Evolutionary conservation across 2,329 filamentous ascomycete species (phyloP), one percentile per base, ranked within the genome.

Genomic region (Mycosphaerelloides madeirae): DNA sequence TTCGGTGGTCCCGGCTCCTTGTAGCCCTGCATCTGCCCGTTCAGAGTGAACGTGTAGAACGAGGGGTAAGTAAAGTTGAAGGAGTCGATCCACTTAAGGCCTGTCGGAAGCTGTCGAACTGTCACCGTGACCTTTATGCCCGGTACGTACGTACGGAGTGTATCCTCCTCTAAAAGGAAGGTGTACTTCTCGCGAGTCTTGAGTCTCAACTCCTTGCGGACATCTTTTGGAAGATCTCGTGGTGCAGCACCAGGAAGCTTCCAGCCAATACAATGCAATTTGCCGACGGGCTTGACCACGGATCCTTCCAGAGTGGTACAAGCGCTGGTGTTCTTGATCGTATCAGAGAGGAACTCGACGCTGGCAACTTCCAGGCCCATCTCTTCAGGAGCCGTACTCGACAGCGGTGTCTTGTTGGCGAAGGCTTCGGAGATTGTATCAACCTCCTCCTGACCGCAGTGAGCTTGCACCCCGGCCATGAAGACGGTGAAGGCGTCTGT

Each of bases 161-260:
- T 62, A 3, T 74, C 64, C 19, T 80, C 76, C 48, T 95, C 89
- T 3, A 95, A 60, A 58, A 85, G 79, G 52, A 94, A 83, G 11
- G 63, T 61, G 49, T 70, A 66, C 35, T 70, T 72, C 33, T 77
- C 70, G 25, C 71, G 71, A 25, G 81, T 71, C 33, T 63, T 51
- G n/a, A 51, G 33, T 13, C 65, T 55, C 6, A 48, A 48, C 1
- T 34, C 38, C 2, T 41, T 41, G 12, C 41, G 45, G 46, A 54
- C 31, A 14, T 52, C 38, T 19, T 49, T 16, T n/a, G 58, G 49
- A 20, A 62, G 38, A 47, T 59, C 53, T 25, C 52, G 38, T 31
- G 50, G 52, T 29, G 52, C 54, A 31, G 54, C 19, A 56, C 65
- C 37, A 0, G 71, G 73, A 35, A 74, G 62, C 13, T 65, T 58